These are phyloP conservation scores for Ballota nigra DNA, from an alignment of 257 asterid species.

Conservation along the genomic window DNA sequence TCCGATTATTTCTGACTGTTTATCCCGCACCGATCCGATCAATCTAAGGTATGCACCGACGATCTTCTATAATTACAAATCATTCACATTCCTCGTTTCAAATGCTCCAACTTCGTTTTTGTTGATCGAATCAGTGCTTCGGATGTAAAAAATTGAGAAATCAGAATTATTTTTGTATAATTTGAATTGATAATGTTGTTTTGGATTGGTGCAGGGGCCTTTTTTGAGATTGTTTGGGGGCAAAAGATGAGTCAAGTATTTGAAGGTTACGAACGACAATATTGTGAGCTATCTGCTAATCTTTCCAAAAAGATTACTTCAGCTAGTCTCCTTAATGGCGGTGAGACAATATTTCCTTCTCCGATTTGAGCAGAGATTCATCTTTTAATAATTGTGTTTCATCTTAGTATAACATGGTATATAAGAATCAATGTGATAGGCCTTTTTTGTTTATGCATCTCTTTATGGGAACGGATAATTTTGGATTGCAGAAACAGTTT, in stretches of 20 bases:
- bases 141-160: background rate
- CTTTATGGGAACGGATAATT: background rate
- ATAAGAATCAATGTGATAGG: background rate
- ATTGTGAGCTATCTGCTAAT: constrained; percentile 78
- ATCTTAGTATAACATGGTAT: background rate
- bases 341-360: constrained; percentile 29
- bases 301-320: constrained; percentile 56
- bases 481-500: background rate
- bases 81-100: background rate
- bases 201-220: constrained; percentile 29
- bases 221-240: constrained; percentile 8
- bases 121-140: background rate
- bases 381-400: background rate
- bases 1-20: constrained; percentile 5
- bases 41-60: background rate
- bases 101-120: background rate
- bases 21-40: constrained; percentile 11
- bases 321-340: constrained; percentile 63
- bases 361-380: background rate
- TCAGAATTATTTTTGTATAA: background rate
- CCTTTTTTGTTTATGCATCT: background rate
- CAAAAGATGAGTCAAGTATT: constrained; percentile 70
- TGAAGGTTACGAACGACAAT: constrained; percentile 82
- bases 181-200: constrained; percentile 8
- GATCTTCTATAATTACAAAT: background rate